Percentiles rank a stretch among this genome's conserved stretches.
Evolutionary conservation across 768 basidiomycete genomes (phyloP).

Genomic region (Mycena venus): DNA sequence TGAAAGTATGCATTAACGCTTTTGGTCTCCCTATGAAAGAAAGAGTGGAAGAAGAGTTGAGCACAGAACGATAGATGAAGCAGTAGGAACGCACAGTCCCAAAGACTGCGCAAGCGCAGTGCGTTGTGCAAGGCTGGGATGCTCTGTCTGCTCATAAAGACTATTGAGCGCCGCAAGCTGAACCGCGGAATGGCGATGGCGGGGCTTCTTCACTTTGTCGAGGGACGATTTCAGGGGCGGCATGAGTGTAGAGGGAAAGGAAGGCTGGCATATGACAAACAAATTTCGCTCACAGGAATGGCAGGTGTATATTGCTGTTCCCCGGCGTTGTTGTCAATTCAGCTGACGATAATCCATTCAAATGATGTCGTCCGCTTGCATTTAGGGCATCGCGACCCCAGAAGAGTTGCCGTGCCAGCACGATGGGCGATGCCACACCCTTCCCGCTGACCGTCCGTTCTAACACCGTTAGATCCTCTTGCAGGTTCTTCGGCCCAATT

Average conservation of each 20-base stretch:
- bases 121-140: slow-evolving; percentile 79
- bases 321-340: slow-evolving; percentile 19
- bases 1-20: slow-evolving; percentile 91
- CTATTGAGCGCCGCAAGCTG: slow-evolving; percentile 85
- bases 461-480: neutral
- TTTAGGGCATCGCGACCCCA: slow-evolving; percentile 7
- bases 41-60: slow-evolving; percentile 29
- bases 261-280: slow-evolving; percentile 39
- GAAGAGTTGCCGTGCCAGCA: slow-evolving; percentile 21
- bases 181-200: slow-evolving; percentile 79
- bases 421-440: neutral
- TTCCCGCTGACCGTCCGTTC: neutral
- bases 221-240: slow-evolving; percentile 42
- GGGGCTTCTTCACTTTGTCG: slow-evolving; percentile 78
- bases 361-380: neutral
- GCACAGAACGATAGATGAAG: slow-evolving; percentile 25
- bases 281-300: slow-evolving; percentile 32
- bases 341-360: slow-evolving; percentile 16
- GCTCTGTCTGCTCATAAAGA: slow-evolving; percentile 82
- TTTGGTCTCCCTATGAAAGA: slow-evolving; percentile 77
- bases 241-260: slow-evolving; percentile 43
- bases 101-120: slow-evolving; percentile 77
- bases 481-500: neutral
- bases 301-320: slow-evolving; percentile 36
- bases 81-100: slow-evolving; percentile 72